Base-by-base conservation (phyloP, 2,329 filamentous ascomycete species). In the Tolypocladium capitatum region DNA sequence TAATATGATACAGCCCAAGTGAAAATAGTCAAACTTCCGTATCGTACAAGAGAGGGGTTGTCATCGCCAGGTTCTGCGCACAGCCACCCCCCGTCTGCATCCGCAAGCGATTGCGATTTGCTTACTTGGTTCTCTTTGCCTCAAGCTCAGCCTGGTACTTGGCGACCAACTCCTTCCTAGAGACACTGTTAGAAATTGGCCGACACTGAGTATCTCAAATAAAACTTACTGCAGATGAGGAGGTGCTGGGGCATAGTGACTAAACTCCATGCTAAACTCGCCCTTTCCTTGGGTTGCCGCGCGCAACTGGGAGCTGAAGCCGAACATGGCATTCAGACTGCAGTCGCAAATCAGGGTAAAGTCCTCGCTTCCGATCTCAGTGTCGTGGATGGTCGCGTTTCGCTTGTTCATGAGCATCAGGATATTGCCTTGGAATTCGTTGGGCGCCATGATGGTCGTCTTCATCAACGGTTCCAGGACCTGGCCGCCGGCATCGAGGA, bases 231-330 rank as follows among this genome's bases (percentile, higher is more conserved):
- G 92, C 65, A 97, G 65, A 63, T 97, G 90, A 58, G 81, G 80
- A 44, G 90, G 85, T 50, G 92, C 88, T 46, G 88, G 75, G 46
- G 86, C 81, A 61, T 98, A 98, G 71, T 97, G 92, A 67, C 86
- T 92, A 62, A 98, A 98, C 70, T 98, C 92, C 92, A 98, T 97
- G 60, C 79, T 85, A 63, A 96, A 98, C 72, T 98, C 92, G 60
- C 92, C 92, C 76, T 98, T 98, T 52, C 92, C 92, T 71, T 98
- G 92, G 2, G 90, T 97, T 21, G 90, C 86, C 14, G 92, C 92
- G 58, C 92, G 80, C 56, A 98, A 70, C 68, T 95, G 86, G 38
- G 83, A 86, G 60, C 83, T 90, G 71, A 98, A 97, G 53, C 92
- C 92, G 65, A 98, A 98, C 92, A 98, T 98, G 64, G 84, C 81